Evolutionary conservation across 1,139 yeast species (phyloP).

Genomic region (Pneumocystis carinii): DNA sequence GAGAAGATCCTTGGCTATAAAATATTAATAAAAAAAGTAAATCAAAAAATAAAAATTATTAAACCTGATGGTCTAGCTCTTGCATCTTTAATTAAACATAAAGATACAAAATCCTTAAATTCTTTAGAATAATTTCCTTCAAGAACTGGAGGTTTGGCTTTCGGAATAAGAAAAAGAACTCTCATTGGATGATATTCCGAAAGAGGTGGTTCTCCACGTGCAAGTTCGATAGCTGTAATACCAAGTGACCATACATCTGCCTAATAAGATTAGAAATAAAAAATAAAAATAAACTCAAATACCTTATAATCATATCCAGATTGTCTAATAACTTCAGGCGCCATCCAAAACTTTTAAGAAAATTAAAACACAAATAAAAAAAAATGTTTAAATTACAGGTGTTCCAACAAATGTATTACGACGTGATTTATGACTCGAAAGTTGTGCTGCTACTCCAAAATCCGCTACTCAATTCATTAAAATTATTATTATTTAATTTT

Average conservation of each 20-base stretch:
- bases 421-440: constrained; percentile 59
- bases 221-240: constrained; percentile 70
- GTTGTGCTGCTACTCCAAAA: constrained; percentile 87
- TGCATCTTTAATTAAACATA: constrained; percentile 54
- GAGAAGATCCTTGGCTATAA: constrained; percentile 38
- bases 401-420: constrained; percentile 93
- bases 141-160: constrained; percentile 36
- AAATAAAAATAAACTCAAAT: not conserved
- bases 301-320: constrained; percentile 63
- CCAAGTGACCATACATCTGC: constrained; percentile 98
- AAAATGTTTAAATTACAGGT: constrained; percentile 30
- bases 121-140: constrained; percentile 33
- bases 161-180: constrained; percentile 47
- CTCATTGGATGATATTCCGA: constrained; percentile 67
- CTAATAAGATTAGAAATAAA: not conserved
- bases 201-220: constrained; percentile 72
- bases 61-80: constrained; percentile 33
- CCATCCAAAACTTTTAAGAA: constrained; percentile 64
- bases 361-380: not conserved
- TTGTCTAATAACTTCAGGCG: constrained; percentile 86
- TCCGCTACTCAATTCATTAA: constrained; percentile 40
- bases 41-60: not conserved
- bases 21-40: not conserved
- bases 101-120: constrained; percentile 47
- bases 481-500: not conserved